A percentile compares a stretch with the other conserved stretches of the same genome.
These are phyloP conservation scores for Ophiobolus disseminans DNA, from an alignment of 2,329 filamentous ascomycete species.

Conservation along the genomic window DNA sequence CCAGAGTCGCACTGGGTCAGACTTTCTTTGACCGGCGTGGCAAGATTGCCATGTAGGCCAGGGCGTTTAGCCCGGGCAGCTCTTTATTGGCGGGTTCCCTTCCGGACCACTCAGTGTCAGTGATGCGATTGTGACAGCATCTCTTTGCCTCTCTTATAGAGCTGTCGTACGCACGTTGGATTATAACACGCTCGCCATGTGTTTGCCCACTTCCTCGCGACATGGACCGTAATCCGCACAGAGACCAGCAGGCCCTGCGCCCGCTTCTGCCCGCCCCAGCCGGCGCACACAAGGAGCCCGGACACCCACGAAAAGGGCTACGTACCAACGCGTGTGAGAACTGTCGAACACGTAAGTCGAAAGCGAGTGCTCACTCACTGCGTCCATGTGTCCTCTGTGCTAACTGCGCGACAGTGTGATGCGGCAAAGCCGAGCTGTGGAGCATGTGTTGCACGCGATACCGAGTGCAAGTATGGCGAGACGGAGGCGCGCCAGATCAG, in stretches of 20 bases:
- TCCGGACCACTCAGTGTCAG: no score
- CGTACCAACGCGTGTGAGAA: conserved; percentile 13
- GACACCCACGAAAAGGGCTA: conserved; percentile 1
- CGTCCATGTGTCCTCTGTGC: background rate
- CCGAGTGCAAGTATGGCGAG: conserved; percentile 13
- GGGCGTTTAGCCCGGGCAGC: background rate
- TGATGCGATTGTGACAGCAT: no score
- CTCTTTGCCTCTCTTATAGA: no score
- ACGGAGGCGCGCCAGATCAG: conserved; percentile 9
- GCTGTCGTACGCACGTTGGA: no score
- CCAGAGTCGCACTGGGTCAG: no score
- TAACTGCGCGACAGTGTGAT: conserved; percentile 13
- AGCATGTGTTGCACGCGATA: conserved; percentile 9
- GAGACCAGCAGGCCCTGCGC: conserved; percentile 5
- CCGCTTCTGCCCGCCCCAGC: conserved; percentile 9
- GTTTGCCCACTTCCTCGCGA: no score
- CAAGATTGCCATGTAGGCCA: background rate
- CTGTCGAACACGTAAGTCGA: conserved; percentile 18
- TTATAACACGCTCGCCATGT: no score
- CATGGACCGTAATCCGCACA: background rate
- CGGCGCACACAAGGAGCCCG: conserved; percentile 3
- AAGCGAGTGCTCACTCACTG: conserved; percentile 5
- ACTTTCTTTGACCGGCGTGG: no score
- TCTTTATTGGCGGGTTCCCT: background rate
- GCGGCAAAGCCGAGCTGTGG: conserved; percentile 12